Base-by-base conservation (phyloP, 1,284 basidiomycete species). In the Cutaneotrichosporon spelunceum region DNA sequence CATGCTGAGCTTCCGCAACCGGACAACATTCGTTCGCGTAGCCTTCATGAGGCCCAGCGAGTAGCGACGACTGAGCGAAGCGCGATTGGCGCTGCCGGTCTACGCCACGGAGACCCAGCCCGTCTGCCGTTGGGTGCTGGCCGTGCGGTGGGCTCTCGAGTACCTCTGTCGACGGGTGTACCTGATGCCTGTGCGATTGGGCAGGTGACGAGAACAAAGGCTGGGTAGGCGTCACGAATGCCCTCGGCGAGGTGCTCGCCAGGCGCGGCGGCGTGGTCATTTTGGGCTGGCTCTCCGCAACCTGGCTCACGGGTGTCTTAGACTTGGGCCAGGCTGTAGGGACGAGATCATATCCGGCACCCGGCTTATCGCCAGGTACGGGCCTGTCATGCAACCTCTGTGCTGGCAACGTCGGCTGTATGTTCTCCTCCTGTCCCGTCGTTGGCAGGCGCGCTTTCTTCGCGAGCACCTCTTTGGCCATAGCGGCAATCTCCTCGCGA, bases 321-420 rank as follows among this genome's bases (percentile, higher is more conserved):
- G 39, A 42, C 19, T 21, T 42, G 19, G 39, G 19, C 16, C 34
- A 16, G 4, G 39, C 16, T 19, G 39, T 19, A n/a, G 23, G 45
- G 24, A 57, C 55, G 4, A 61, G 49, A 8, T 49, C 48, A 30
- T 56, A 61, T 7, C 36, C 21, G 24, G 57, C 50, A 19, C 50
- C 55, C 1, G 60, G 60, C 14, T 61, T 55, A 19, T 61, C 60
- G 2, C 21, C 14, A 0, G 55, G 60, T 2, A 26, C 27, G 5
- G 53, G 11, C 2, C 50, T 48, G 13, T 54, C 53, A 23, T 29
- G 11, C 5, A 30, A 33, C 27, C 23, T n/a, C 27, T 50, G 44
- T n/a, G 10, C 21, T 21, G 52, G 52, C 36, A 14, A 10, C 36
- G 54, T 24, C 1, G 49, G 55, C 10, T 34, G 39, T 16, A 53